Base-by-base conservation (phyloP, 495 filamentous ascomycete species). In the Penicillium pancosmium region DNA sequence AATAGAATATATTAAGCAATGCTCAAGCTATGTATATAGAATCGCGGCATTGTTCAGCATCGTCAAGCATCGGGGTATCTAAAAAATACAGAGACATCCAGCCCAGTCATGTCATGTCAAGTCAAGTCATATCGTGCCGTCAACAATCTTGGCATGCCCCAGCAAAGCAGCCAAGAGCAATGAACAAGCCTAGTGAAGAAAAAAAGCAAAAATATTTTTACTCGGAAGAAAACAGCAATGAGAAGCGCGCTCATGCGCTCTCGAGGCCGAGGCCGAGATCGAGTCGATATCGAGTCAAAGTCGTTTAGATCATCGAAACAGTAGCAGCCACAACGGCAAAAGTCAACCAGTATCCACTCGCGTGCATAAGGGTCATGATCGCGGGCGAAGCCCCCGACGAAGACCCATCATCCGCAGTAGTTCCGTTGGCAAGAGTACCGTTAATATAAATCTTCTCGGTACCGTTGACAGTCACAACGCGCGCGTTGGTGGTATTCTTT, bases 391-490 rank as follows among this genome's bases (percentile, higher is more conserved):
- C 77, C 15, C 66, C 76, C 7, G 65, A 63, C 36, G 59, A 46
- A 8, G 63, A 52, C 10, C 60, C 44, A 21, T 86, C 84, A 13
- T 81, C 68, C 5, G 84, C 82, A 0, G 90, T 92, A 2, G 93
- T 96, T 25, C 90, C 92, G 65, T 94, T 94, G 18, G 89, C 85
- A 47, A 97, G 72, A 0, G 91, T 92, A 11, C 94, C 94, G 62
- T 95, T 94, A 71, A 97, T 79, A 52, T 91, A 77, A 57, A 97
- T 84, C 16, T 84, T 92, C 50, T 76, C 54, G 0, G 86, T 94
- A 23, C 88, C 90, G 65, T 97, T 93, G 25, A 91, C 84, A 10
- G 66, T 57, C 0, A 80, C 81, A 15, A 96, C 82, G 19, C 63
- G 80, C 33, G 90, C 80, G 5, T 89, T 63, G n/a, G 77, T 83